Percentiles rank a stretch among this genome's conserved stretches.
phyloP scores from a whole-genome alignment of 305 asterid genomes.

The Solanum chacoense region DNA sequence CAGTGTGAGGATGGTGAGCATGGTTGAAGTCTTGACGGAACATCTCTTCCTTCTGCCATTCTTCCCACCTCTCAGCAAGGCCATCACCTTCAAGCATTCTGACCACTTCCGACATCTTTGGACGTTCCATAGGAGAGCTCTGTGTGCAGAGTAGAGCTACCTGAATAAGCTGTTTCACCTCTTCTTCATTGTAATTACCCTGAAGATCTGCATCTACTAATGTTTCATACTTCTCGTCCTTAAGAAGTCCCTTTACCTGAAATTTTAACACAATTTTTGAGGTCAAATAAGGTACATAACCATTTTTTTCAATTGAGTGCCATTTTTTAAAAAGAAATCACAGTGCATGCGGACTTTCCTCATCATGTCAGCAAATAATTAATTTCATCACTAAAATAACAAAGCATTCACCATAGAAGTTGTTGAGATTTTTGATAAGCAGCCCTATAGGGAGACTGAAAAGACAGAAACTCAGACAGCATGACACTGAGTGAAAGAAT shows the following conservation, averaged over 20 bases:
- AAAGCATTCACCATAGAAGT: neutral
- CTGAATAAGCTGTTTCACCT: conserved; percentile 76
- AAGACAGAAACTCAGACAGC: neutral
- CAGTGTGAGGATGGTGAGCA: conserved; percentile 15
- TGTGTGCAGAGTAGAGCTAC: conserved; percentile 81
- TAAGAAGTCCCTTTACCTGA: conserved; percentile 80
- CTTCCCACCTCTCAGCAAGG: conserved; percentile 72
- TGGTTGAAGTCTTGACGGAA: conserved; percentile 53
- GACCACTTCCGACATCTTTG: conserved; percentile 82
- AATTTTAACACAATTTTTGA: neutral
- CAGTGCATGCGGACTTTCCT: neutral
- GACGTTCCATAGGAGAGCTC: conserved; percentile 56
- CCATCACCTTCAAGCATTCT: conserved; percentile 91
- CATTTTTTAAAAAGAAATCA: neutral
- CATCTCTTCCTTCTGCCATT: conserved; percentile 89
- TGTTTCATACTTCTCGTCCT: conserved; percentile 65
- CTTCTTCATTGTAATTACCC: conserved; percentile 58
- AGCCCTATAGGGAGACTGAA: neutral
- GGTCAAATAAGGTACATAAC: neutral
- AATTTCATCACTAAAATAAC: neutral
- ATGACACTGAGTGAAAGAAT: neutral
- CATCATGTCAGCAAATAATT: neutral
- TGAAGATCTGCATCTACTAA: conserved; percentile 69
- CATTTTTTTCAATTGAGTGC: neutral
- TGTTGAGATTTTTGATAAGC: neutral